phyloP scores from a whole-genome alignment of 176 grass and related monocot species.

The Eragrostis nindensis region DNA sequence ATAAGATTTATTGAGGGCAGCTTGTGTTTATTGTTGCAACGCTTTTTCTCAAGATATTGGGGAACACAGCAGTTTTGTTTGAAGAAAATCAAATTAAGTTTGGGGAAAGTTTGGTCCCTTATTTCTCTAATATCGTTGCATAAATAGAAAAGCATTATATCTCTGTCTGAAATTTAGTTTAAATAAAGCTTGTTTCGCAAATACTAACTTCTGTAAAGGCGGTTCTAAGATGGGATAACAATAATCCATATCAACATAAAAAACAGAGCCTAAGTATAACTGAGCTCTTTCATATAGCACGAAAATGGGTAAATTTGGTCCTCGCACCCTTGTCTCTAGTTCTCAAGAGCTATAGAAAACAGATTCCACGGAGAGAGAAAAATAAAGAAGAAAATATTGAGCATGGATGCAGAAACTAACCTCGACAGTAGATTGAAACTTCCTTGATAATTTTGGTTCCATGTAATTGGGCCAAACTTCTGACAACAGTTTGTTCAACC shows the following conservation, averaged over 20 bases:
- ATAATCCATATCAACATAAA: not conserved
- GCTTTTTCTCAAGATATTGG: not conserved
- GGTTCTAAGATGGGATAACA: conserved; percentile 7
- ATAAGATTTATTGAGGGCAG: conserved; percentile 13
- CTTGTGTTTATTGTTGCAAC: not conserved
- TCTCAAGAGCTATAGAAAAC: conserved; percentile 20
- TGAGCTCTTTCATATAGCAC: conserved; percentile 15
- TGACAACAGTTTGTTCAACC: conserved; percentile 87
- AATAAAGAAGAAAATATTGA: not conserved
- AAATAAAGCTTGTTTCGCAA: not conserved
- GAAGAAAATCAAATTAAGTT: not conserved
- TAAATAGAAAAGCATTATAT: not conserved
- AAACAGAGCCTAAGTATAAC: not conserved
- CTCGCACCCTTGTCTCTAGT: conserved; percentile 4
- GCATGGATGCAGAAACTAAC: conserved; percentile 47
- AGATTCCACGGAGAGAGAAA: not conserved
- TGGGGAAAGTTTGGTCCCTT: not conserved
- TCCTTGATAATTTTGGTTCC: conserved; percentile 84
- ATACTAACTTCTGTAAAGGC: not conserved
- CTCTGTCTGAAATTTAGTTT: not conserved
- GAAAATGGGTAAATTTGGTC: not conserved
- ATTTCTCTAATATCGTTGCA: not conserved
- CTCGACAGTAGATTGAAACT: conserved; percentile 85
- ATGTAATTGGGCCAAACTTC: conserved; percentile 98
- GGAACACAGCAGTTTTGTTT: not conserved